Percentiles rank a stretch among this genome's conserved stretches.
Conservation (phyloP, 192 early-diverging fungal genomes). For the Coemansia sp. region DNA sequence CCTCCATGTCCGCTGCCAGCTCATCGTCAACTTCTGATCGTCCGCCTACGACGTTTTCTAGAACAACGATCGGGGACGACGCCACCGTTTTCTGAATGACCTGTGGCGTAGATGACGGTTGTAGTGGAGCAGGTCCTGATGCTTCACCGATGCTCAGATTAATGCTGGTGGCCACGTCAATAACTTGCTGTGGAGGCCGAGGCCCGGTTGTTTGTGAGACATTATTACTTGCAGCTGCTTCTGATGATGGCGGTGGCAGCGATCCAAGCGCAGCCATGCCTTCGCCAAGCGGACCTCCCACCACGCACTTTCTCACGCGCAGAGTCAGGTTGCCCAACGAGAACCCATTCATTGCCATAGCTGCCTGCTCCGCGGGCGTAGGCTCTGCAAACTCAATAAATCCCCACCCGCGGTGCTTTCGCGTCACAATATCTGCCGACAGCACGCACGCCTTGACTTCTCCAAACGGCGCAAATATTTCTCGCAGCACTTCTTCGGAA, state of each 20-base stretch:
- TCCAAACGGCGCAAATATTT: slow-evolving; percentile 87
- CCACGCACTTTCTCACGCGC: slow-evolving; percentile 66
- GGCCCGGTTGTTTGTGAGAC: neutral
- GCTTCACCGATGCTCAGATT: slow-evolving; percentile 30
- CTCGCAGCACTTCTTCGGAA: slow-evolving; percentile 68
- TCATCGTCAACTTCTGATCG: slow-evolving; percentile 77
- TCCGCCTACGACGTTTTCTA: slow-evolving; percentile 70
- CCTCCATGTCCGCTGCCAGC: slow-evolving; percentile 79
- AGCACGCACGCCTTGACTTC: slow-evolving; percentile 69
- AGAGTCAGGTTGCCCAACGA: slow-evolving; percentile 72
- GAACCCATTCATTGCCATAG: slow-evolving; percentile 74
- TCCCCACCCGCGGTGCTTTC: slow-evolving; percentile 81
- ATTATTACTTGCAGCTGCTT: neutral
- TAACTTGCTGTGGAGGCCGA: slow-evolving; percentile 42
- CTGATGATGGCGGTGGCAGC: slow-evolving; percentile 39
- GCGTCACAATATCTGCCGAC: slow-evolving; percentile 63
- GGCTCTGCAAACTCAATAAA: slow-evolving; percentile 78
- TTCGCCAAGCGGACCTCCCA: slow-evolving; percentile 76
- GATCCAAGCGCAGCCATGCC: slow-evolving; percentile 79
- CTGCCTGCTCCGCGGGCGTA: slow-evolving; percentile 62
- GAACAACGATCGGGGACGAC: slow-evolving; percentile 60
- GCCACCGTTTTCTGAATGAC: slow-evolving; percentile 1
- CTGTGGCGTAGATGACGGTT: slow-evolving; percentile 5
- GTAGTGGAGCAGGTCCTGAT: neutral
- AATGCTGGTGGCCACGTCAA: slow-evolving; percentile 42